Conservation (phyloP, 192 early-diverging fungal genomes). For the Backusella australiensis region DNA sequence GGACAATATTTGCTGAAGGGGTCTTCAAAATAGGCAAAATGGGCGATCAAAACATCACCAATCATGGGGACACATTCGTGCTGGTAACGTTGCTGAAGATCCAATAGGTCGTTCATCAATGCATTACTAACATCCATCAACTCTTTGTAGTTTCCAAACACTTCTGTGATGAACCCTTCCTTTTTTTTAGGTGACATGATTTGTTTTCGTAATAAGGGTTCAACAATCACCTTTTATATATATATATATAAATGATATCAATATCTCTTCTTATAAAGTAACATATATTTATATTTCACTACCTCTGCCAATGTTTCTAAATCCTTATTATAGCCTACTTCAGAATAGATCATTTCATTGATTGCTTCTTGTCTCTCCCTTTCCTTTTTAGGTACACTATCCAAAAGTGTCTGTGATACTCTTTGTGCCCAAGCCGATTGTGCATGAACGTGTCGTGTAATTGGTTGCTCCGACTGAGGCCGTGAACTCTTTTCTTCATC, state of each 20-base stretch:
- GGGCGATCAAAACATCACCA: conserved; percentile 79
- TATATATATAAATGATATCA: background rate
- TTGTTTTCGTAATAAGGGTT: background rate
- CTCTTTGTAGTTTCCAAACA: conserved; percentile 64
- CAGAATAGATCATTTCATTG: conserved; percentile 88
- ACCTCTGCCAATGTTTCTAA: conserved; percentile 80
- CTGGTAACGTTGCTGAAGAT: conserved; percentile 53
- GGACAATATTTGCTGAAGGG: conserved; percentile 82
- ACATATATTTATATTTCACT: background rate
- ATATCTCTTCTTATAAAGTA: background rate
- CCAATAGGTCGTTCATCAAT: conserved; percentile 56
- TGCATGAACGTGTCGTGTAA: background rate
- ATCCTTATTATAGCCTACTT: conserved; percentile 90
- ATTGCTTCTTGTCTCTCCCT: conserved; percentile 93
- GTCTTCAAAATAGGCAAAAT: conserved; percentile 64
- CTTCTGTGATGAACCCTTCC: conserved; percentile 74
- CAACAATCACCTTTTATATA: background rate
- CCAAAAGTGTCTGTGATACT: conserved; percentile 70
- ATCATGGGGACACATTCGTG: conserved; percentile 63
- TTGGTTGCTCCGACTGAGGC: background rate
- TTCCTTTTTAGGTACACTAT: conserved; percentile 70
- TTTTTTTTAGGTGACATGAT: conserved; percentile 39
- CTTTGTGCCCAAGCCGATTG: conserved; percentile 66
- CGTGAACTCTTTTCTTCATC: background rate
- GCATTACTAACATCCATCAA: conserved; percentile 46